These are phyloP conservation scores for Cucurbita pepo DNA, from an alignment of 306 rosid genomes.

Conservation along the genomic window DNA sequence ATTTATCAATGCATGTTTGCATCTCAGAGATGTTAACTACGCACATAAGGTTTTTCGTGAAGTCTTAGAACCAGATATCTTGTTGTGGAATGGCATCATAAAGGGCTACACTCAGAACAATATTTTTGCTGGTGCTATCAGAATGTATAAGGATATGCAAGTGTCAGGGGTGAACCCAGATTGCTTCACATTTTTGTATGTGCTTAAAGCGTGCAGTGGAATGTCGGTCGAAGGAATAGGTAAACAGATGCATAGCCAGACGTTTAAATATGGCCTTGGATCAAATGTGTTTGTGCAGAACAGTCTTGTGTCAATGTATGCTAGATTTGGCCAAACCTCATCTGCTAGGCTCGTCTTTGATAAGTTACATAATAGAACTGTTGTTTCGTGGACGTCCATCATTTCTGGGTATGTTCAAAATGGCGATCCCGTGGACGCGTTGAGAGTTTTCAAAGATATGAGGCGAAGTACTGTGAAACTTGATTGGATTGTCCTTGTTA, in stretches of 20 bases:
- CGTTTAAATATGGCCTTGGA: constrained; percentile 2
- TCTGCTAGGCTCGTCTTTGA: constrained; percentile 4
- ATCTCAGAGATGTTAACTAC: constrained; percentile 1
- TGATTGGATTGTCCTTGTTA: constrained; percentile 11
- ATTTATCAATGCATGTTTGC: background rate
- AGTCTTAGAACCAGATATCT: background rate
- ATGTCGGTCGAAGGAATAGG: background rate
- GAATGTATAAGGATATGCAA: constrained; percentile 3
- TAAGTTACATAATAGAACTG: background rate
- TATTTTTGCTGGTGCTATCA: background rate
- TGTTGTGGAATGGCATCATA: constrained; percentile 8
- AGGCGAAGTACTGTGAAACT: constrained; percentile 2
- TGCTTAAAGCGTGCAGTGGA: constrained; percentile 7
- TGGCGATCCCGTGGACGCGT: constrained; percentile 9
- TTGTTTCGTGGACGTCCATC: constrained; percentile 11
- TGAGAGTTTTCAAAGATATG: constrained; percentile 4
- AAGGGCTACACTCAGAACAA: constrained; percentile 3
- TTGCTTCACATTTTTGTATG: constrained; percentile 4
- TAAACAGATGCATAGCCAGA: constrained; percentile 6
- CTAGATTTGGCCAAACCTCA: constrained; percentile 4
- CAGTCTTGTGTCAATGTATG: constrained; percentile 8
- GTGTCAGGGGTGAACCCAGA: background rate
- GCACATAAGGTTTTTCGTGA: constrained; percentile 5
- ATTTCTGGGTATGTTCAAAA: constrained; percentile 9
- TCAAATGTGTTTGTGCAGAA: constrained; percentile 6